Percentiles rank a stretch among this genome's conserved stretches.
phyloP scores from a whole-genome alignment of 2,329 filamentous ascomycete genomes.

The Helminthosporium solani region DNA sequence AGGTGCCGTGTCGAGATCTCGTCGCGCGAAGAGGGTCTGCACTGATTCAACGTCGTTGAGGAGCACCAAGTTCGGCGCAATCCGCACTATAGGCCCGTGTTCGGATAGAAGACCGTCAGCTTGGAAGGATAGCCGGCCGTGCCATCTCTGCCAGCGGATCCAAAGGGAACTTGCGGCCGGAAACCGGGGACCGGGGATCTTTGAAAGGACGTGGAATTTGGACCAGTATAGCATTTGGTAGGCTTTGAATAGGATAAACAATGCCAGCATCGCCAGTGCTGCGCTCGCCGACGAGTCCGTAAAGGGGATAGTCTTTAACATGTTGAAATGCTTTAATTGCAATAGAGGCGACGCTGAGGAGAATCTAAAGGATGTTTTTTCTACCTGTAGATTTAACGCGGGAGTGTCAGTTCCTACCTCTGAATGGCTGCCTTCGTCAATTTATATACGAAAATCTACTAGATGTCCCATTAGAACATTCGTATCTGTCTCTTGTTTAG shows the following conservation, averaged over 20 bases:
- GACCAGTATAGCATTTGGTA: constrained; percentile 13
- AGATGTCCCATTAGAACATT: background rate
- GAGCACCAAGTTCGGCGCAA: constrained; percentile 20
- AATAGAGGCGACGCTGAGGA: background rate
- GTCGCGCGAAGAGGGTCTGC: constrained; percentile 18
- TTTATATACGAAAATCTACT: background rate
- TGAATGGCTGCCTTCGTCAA: background rate
- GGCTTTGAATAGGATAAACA: background rate
- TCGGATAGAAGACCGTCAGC: constrained; percentile 20
- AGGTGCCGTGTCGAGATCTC: constrained; percentile 21
- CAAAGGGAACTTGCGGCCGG: constrained; percentile 16
- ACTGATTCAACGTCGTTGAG: constrained; percentile 19
- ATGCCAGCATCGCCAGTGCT: background rate
- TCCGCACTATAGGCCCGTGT: constrained; percentile 21
- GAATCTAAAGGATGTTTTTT: background rate
- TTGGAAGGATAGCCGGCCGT: constrained; percentile 19
- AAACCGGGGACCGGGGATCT: constrained; percentile 20
- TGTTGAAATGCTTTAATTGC: background rate
- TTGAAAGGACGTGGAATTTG: constrained; percentile 14
- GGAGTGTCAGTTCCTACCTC: background rate
- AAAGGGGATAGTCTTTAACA: background rate
- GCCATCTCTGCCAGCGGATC: constrained; percentile 24
- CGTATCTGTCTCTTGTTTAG: too few species aligned
- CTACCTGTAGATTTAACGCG: background rate
- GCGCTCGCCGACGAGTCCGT: background rate